Evolutionary conservation across 2,329 filamentous ascomycete species (phyloP), one percentile per base, ranked within the genome.

Genomic region (Arthrobotrys musiformis): DNA sequence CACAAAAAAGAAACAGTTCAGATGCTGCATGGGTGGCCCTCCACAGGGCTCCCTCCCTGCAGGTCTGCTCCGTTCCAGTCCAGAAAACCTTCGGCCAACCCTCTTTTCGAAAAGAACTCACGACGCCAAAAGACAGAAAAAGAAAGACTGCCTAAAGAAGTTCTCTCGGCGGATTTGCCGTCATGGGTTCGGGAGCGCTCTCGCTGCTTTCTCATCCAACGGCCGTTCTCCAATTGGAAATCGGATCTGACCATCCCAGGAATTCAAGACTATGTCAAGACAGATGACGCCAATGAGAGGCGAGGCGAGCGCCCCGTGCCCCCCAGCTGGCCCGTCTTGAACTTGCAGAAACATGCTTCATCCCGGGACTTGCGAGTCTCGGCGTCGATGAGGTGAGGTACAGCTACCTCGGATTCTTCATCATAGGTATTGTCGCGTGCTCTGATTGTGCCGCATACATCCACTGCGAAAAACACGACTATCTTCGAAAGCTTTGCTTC

Each of bases 1-100:
- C 66, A 37, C 58, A 54, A 75, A 77, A 66, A 76, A 76, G 73
- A 70, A 77, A 77, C 66, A 50, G 56, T 66, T 61, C 48, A 70
- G 64, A 61, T 61, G 60, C 24, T 44, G 44, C 73, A 70, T 52
- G 64, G 73, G 56, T 50, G 37, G 17, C 50, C 24, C 24, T 50
- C 28, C 15, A 19, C 50, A 54, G 50, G 50, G 50, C 50, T 56
- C 50, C 50, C 24, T 46, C 52, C 70, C 42, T n/a, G n/a, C n/a
- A n/a, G n/a, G n/a, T n/a, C n/a, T 67, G 58, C 24, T 35, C 22
- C 33, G 56, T 75, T 75, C 70, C 63, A 63, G 58, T 69, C 63
- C 62, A 50, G 62, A 69, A 44, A 26, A 62, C 22, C 61, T 24
- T 64, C 42, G 44, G 44, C 30, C 61, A 64, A 46, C 66, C 37